Base-by-base conservation (phyloP, 495 filamentous ascomycete genomes). In the Lophiotrema nucula region DNA sequence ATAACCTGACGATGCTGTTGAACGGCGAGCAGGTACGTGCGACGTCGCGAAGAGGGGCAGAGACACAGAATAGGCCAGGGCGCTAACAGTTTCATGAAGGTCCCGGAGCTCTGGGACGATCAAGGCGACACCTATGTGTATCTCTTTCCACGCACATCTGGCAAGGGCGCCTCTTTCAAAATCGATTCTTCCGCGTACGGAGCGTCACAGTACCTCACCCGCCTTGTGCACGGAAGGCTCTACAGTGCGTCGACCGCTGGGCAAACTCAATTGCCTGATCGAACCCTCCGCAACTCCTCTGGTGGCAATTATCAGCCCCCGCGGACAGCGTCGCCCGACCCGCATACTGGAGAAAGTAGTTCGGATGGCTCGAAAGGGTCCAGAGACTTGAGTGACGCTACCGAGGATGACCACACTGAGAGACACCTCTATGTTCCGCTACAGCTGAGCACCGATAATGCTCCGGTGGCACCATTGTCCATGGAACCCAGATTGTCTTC, bases 61-160 rank as follows among this genome's bases (percentile, higher is more conserved):
- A 35, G 31, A 8, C n/a, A 8, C n/a, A 8, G 31, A 8, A n/a
- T 2, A 19, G n/a, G 21, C 6, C 6, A 25, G 47, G 18, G 35
- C 41, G 31, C 59, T 56, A 18, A 52, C 25, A 6, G 24, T 15
- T 2, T 13, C 11, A 6, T 24, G 3, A 57, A 92, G 87, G 81
- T 95, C 11, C 77, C 84, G 0, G 95, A 97, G 72, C 71, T 98
- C 25, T 97, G 95, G 95, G 86, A 91, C 61, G 87, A 93, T 31
- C 67, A 77, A 38, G 90, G 88, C 18, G 87, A 92, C 67, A 87
- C 89, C n/a, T 83, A 83, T 50, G 81, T 98, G 23, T 95, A 93
- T 66, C 74, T 97, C 6, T 88, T 88, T 65, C 82, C 90, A 2
- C 81, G 81, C 38, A 82, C 76, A 28, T 80, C 79, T 47, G 80